phyloP scores from a whole-genome alignment of 2,329 filamentous ascomycete species.

The Sporothrix sp. region DNA sequence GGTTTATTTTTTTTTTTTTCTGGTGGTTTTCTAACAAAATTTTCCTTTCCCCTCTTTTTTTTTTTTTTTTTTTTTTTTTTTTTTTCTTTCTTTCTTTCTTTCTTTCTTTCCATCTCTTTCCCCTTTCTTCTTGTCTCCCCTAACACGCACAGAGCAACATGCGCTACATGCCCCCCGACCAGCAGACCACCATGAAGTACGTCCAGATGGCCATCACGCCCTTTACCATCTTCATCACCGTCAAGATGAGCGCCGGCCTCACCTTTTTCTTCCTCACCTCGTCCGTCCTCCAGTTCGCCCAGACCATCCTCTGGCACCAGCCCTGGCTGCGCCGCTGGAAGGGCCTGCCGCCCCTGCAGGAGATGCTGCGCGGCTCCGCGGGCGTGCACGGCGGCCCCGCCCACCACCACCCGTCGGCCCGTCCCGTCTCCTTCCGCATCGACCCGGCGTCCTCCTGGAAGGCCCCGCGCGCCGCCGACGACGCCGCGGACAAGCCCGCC shows the following conservation, averaged over 20 bases:
- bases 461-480: conserved; percentile 24
- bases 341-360: conserved; percentile 28
- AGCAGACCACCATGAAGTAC: conserved; percentile 26
- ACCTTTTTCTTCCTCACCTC: conserved; percentile 53
- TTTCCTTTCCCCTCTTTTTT: too few species aligned
- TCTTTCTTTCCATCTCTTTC: too few species aligned
- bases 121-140: too few species aligned
- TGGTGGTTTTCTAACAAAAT: too few species aligned
- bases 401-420: background rate
- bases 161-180: conserved; percentile 25
- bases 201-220: conserved; percentile 29
- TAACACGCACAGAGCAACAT: too few species aligned
- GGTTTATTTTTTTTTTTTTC: too few species aligned
- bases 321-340: conserved; percentile 28
- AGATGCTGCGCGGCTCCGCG: conserved; percentile 8
- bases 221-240: conserved; percentile 34
- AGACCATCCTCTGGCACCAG: conserved; percentile 36
- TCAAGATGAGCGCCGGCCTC: conserved; percentile 37
- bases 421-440: conserved; percentile 10
- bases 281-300: conserved; percentile 28
- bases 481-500: conserved; percentile 11
- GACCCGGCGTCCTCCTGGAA: conserved; percentile 21
- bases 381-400: background rate
- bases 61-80: too few species aligned
- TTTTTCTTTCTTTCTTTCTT: too few species aligned